A percentile compares a stretch with the other conserved stretches of the same genome.
Evolutionary conservation across 139 green algal genomes (phyloP).

Genomic region (Pleodorina starrii): DNA sequence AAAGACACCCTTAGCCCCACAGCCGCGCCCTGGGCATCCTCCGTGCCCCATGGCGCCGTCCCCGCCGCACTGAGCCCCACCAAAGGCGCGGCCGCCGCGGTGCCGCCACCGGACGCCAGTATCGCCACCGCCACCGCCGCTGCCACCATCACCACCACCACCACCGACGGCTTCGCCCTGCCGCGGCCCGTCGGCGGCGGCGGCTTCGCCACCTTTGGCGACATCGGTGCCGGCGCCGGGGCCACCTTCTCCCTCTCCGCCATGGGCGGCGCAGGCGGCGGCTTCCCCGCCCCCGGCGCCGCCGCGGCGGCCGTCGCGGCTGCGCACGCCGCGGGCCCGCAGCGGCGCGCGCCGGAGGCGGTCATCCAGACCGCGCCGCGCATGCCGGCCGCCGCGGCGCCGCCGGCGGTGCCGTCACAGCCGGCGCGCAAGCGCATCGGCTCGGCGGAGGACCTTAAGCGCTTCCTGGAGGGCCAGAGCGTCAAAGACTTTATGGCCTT

Average conservation of each 20-base stretch:
- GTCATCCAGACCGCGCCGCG: not conserved
- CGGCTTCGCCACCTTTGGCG: not conserved
- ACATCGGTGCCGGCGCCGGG: not conserved
- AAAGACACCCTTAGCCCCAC: slow-evolving; percentile 48
- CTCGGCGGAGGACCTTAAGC: slow-evolving; percentile 53
- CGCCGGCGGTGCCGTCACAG: not conserved
- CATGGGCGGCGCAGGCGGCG: slow-evolving; percentile 28
- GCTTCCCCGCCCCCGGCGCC: not conserved
- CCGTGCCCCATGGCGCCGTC: not conserved
- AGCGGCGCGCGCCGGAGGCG: not conserved
- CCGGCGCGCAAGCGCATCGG: slow-evolving; percentile 58
- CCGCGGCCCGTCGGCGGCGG: slow-evolving; percentile 3
- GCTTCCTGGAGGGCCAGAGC: slow-evolving; percentile 72
- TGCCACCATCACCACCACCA: not conserved
- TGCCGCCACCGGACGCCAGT: not conserved
- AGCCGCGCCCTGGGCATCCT: slow-evolving; percentile 30
- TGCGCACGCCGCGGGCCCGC: not conserved
- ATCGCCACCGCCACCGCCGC: not conserved
- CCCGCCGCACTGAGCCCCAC: not conserved
- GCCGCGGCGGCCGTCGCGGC: slow-evolving; percentile 22
- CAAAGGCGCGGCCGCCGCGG: not conserved
- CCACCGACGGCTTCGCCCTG: not conserved
- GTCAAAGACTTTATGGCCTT: slow-evolving; percentile 86
- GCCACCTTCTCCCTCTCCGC: not conserved
- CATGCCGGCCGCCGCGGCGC: not conserved